Evolutionary conservation across 148 eudicot species (phyloP), one percentile per base, ranked within the genome.

Genomic region (Camellia japonica): DNA sequence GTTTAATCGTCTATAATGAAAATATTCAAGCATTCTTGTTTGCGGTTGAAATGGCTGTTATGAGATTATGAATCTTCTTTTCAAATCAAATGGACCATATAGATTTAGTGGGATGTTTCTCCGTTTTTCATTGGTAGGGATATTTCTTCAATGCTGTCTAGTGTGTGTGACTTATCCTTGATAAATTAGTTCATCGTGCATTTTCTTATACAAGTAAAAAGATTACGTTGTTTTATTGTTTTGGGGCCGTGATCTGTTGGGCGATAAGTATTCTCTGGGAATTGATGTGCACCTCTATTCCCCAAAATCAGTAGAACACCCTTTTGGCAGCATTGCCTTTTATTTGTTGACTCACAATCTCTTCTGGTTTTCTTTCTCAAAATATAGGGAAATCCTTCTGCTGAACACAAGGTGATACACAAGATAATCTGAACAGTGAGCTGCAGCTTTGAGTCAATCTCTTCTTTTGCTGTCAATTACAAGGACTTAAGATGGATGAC

Each of bases 401-500:
- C 42, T 19, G 69, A 69, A 14, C 12, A 54, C 74, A 20, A 19
- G 73, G 58, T 47, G 15, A 70, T 70, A n/a, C 30, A 5, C 41
- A 11, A 10, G 55, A 63, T 49, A 71, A 69, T 55, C 66, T 41
- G 84, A 59, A 69, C 60, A 16, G 46, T 43, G 30, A 60, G 52
- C 74, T 49, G 64, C 76, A 61, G 63, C 11, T 76, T 46, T 59
- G 42, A 61, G 18, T 81, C 46, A 20, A 60, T 46, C 60, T 68
- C 41, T 49, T 65, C 23, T n/a, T 61, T 68, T 68, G 3, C 60
- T 55, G 58, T 6, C 58, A 70, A 1, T 62, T 47, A 56, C 58
- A 12, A 7, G 58, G 11, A 8, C 13, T 8, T 58, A 69, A 23
- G 38, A 94, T 94, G 98, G 93, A 90, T 74, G 82, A 85, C 23